Conservation (phyloP, 2,329 filamentous ascomycete species). For the Sordariomycetes sp. region DNA sequence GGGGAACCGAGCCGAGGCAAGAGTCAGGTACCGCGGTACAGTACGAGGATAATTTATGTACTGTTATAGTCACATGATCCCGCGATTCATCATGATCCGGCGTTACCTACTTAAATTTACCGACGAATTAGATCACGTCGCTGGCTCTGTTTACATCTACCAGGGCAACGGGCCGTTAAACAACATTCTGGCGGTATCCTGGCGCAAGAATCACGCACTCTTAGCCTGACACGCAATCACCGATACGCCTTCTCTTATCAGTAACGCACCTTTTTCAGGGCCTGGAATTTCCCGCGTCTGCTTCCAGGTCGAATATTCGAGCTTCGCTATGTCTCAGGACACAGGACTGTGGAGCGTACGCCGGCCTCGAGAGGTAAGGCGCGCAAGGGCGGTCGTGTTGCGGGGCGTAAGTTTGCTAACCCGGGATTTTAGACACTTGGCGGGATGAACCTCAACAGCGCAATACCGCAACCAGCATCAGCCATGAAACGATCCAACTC, state of each 20-base stretch:
- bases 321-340: constrained; percentile 65
- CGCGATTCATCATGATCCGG: not conserved
- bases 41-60: not conserved
- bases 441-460: constrained; percentile 68
- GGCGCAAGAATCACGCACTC: not conserved
- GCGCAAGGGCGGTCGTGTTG: constrained; percentile 4
- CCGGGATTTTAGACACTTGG: constrained; percentile 58
- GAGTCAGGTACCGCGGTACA: not conserved
- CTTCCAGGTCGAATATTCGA: not conserved
- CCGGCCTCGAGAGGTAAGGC: constrained; percentile 72
- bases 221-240: not conserved
- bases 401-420: not conserved
- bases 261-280: not conserved
- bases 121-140: not conserved
- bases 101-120: not conserved
- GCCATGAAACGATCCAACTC: constrained; percentile 89
- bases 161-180: not conserved
- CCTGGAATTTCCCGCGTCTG: not conserved
- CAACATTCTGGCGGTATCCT: not conserved
- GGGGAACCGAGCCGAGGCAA: not conserved
- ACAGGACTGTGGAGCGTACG: constrained; percentile 82
- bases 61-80: not conserved
- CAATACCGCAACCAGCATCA: constrained; percentile 81
- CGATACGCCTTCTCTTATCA: not conserved
- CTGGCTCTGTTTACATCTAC: not conserved